Conservation (phyloP, 495 filamentous ascomycete genomes). For the Antarctomyces pellizariae region DNA sequence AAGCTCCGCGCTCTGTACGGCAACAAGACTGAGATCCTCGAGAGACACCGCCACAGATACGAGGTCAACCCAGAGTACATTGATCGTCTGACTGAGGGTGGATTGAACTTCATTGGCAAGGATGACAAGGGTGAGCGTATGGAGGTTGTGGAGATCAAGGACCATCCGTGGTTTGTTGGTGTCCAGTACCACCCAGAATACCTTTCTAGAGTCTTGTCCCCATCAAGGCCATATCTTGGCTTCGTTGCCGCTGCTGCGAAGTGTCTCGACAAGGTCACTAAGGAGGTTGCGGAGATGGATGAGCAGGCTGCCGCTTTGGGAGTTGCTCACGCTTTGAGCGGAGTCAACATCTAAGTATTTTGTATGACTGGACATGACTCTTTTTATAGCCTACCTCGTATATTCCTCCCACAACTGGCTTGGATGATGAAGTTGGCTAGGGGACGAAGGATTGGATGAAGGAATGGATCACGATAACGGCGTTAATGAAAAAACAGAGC, state of each 20-base stretch:
- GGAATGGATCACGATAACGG: too few relatives aligned
- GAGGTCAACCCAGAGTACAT: conserved; percentile 52
- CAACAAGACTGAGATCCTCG: conserved; percentile 24
- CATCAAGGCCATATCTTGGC: conserved; percentile 60
- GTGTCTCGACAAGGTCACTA: conserved; percentile 24
- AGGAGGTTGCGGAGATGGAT: conserved; percentile 4
- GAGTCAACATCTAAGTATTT: neutral
- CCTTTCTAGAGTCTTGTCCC: conserved; percentile 42
- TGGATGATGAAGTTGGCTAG: too few relatives aligned
- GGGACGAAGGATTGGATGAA: too few relatives aligned
- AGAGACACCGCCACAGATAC: conserved; percentile 53
- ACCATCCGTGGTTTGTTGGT: conserved; percentile 81
- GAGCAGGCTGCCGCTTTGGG: too few relatives aligned
- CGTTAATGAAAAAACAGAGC: too few relatives aligned
- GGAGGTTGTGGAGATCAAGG: conserved; percentile 74
- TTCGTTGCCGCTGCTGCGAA: conserved; percentile 61
- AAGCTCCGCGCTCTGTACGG: conserved; percentile 57
- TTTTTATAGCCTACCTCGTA: neutral
- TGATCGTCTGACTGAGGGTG: conserved; percentile 28
- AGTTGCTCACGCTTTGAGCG: neutral
- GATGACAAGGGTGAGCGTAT: conserved; percentile 68
- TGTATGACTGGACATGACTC: neutral
- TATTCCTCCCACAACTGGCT: neutral
- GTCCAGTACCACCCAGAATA: conserved; percentile 86
- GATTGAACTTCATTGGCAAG: conserved; percentile 48